Evolutionary conservation across 495 filamentous ascomycete genomes (phyloP).

Genomic region (Elasticomyces elasticus): DNA sequence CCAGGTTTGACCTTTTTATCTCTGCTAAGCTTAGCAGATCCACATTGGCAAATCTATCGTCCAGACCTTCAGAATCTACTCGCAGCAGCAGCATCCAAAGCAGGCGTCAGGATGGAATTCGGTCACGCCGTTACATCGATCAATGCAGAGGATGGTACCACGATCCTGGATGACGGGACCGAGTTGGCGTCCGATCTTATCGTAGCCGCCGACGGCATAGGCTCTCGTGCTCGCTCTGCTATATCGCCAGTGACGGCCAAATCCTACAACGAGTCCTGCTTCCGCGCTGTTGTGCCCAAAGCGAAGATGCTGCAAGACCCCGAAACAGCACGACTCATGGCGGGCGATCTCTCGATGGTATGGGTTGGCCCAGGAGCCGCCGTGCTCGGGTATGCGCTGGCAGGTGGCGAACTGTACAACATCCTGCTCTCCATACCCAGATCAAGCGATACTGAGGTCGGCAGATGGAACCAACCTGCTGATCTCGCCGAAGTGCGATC

Average conservation of each 20-base stretch:
- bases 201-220: slow-evolving; percentile 30
- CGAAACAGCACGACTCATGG: neutral
- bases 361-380: neutral
- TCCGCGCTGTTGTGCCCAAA: slow-evolving; percentile 1
- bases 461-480: slow-evolving; percentile 2
- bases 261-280: slow-evolving; percentile 1
- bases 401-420: neutral
- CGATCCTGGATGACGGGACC: slow-evolving; percentile 9
- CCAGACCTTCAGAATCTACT: slow-evolving; percentile 48
- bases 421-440: neutral
- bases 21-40: too few relatives aligned
- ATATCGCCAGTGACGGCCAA: neutral
- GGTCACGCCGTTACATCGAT: slow-evolving; percentile 33
- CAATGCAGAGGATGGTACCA: slow-evolving; percentile 24
- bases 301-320: slow-evolving; percentile 1
- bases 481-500: neutral
- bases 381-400: neutral
- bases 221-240: slow-evolving; percentile 20
- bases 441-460: neutral
- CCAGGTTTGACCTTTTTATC: too few relatives aligned
- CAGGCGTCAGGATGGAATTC: slow-evolving; percentile 37
- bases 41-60: slow-evolving; percentile 49
- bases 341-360: neutral
- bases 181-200: slow-evolving; percentile 28
- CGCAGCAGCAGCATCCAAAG: slow-evolving; percentile 38